These are phyloP conservation scores for Tulasnella sp. DNA, from an alignment of 768 basidiomycete species.

Conservation along the genomic window DNA sequence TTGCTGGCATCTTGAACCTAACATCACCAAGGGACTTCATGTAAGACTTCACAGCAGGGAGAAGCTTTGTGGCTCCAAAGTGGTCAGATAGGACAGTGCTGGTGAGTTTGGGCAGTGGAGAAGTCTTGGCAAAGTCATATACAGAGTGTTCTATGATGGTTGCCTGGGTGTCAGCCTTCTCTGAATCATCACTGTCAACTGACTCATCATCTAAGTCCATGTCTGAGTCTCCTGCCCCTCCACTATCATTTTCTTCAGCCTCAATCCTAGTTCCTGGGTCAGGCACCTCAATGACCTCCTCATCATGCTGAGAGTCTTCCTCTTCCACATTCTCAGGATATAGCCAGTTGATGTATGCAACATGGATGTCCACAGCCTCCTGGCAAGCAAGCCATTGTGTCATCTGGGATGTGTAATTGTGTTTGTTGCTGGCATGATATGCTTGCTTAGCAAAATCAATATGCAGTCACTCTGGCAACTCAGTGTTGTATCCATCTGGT, in stretches of 20 bases:
- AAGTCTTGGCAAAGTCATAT: not conserved
- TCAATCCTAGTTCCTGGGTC: too few species aligned
- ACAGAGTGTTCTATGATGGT: not conserved
- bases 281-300: too few species aligned
- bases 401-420: slow-evolving; percentile 34
- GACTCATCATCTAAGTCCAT: not conserved
- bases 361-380: slow-evolving; percentile 28
- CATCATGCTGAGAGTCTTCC: too few species aligned
- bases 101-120: not conserved
- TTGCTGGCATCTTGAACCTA: not conserved
- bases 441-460: slow-evolving; percentile 29
- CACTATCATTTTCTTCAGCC: too few species aligned
- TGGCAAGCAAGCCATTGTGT: slow-evolving; percentile 29
- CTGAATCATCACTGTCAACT: not conserved
- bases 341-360: slow-evolving; percentile 26
- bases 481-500: slow-evolving; percentile 31
- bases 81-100: not conserved
- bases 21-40: not conserved
- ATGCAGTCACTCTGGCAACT: slow-evolving; percentile 27
- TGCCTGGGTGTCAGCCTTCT: too few species aligned
- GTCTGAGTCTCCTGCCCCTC: too few species aligned
- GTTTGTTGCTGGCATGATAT: slow-evolving; percentile 29
- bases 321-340: not conserved
- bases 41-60: not conserved
- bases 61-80: not conserved